Evolutionary conservation across 2,329 filamentous ascomycete genomes (phyloP).

Genomic region (Alternaria sp.): DNA sequence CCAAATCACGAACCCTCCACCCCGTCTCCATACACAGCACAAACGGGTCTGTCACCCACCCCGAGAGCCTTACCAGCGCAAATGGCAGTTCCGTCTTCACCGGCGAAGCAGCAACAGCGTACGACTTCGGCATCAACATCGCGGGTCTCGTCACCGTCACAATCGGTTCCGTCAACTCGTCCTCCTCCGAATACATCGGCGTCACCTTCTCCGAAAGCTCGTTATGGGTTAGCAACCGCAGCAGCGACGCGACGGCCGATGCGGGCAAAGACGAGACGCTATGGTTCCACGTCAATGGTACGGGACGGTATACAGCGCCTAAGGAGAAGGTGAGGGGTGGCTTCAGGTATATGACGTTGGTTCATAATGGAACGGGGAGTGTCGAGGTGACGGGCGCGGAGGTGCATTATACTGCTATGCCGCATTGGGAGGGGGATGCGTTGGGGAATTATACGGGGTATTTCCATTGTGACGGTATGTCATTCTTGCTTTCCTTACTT

Average conservation of each 20-base stretch:
- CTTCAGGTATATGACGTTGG: slow-evolving; percentile 56
- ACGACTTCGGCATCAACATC: slow-evolving; percentile 53
- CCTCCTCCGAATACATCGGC: slow-evolving; percentile 48
- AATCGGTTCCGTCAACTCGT: slow-evolving; percentile 42
- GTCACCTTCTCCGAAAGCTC: slow-evolving; percentile 52
- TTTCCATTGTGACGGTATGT: slow-evolving; percentile 51
- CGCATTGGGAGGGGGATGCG: slow-evolving; percentile 48
- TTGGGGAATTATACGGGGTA: slow-evolving; percentile 49
- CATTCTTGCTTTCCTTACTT: background rate
- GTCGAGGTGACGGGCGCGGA: slow-evolving; percentile 46
- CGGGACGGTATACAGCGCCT: slow-evolving; percentile 52
- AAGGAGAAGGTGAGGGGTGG: slow-evolving; percentile 52
- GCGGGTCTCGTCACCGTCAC: slow-evolving; percentile 49
- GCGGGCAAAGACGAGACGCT: slow-evolving; percentile 56
- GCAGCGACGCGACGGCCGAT: slow-evolving; percentile 56
- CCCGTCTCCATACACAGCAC: slow-evolving; percentile 46
- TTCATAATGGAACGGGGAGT: slow-evolving; percentile 52
- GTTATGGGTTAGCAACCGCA: slow-evolving; percentile 57
- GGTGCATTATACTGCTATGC: slow-evolving; percentile 56
- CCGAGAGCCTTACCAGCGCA: slow-evolving; percentile 38
- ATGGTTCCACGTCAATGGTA: slow-evolving; percentile 53
- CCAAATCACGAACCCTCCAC: slow-evolving; percentile 41
- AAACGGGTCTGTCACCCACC: slow-evolving; percentile 48
- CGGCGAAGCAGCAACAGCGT: slow-evolving; percentile 48
- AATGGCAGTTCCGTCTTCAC: slow-evolving; percentile 44